Conservation (phyloP, 2,329 filamentous ascomycete species). For the Fusarium staphyleae region DNA sequence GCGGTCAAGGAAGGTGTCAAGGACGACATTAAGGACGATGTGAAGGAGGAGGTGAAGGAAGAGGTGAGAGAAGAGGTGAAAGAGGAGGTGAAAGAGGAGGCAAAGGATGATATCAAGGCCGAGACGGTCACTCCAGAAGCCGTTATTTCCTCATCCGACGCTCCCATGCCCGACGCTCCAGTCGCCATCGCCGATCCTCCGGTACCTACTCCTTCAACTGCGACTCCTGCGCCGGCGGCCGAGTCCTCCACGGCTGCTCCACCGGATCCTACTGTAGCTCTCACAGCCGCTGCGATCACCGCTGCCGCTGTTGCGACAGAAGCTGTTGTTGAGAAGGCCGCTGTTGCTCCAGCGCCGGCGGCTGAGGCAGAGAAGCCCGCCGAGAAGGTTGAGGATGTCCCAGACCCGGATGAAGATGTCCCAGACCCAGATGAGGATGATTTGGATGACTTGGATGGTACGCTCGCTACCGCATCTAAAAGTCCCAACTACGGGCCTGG, state of each 20-base stretch:
- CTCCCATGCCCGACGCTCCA: slow-evolving; percentile 11
- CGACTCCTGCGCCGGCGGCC: slow-evolving; percentile 3
- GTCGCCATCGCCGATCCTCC: slow-evolving; percentile 12
- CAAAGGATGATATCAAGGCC: slow-evolving; percentile 20
- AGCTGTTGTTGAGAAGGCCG: slow-evolving; percentile 14
- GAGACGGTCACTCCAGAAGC: slow-evolving; percentile 2
- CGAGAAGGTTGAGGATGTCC: slow-evolving; percentile 61
- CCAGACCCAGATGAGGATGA: slow-evolving; percentile 94
- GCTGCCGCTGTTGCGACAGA: slow-evolving; percentile 19
- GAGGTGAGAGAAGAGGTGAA: slow-evolving; percentile 13
- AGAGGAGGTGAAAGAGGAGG: slow-evolving; percentile 28
- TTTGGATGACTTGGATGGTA: slow-evolving; percentile 88
- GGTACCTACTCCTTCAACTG: slow-evolving; percentile 5
- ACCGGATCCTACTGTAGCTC: slow-evolving; percentile 9
- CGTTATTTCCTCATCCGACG: slow-evolving; percentile 16
- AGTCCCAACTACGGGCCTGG: not conserved
- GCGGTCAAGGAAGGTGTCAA: not conserved
- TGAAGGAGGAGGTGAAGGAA: slow-evolving; percentile 22
- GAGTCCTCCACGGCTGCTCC: slow-evolving; percentile 4
- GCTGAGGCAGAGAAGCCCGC: not conserved
- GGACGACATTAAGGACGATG: slow-evolving; percentile 25
- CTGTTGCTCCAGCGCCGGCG: not conserved
- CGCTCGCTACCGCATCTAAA: not conserved
- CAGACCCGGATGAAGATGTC: slow-evolving; percentile 90
- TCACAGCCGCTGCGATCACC: slow-evolving; percentile 14